Evolutionary conservation across 2,329 filamentous ascomycete genomes (phyloP), one percentile per base, ranked within the genome.

Genomic region (Endoconidiophora laricicola): DNA sequence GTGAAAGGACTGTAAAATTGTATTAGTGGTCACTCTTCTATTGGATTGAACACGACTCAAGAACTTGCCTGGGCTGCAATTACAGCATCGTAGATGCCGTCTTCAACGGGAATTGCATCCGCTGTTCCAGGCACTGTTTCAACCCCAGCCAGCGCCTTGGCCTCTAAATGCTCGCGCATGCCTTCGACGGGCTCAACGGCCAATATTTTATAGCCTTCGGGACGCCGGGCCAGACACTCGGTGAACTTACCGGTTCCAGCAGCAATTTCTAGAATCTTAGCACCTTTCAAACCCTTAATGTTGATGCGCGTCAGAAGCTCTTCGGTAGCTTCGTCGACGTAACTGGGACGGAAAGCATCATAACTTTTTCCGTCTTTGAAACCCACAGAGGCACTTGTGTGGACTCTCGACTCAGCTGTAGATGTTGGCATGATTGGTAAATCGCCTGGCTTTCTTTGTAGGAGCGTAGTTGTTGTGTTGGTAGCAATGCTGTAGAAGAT

Each of bases 181-280:
- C 68, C 70, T 50, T 65, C 65, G 58, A 83, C 74, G 22, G 81
- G 81, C 62, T 84, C 73, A 45, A 85, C 66, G 44, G 79, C 73
- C 43, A 78, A 58, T 54, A 86, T 66, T 40, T 74, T 59, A 62
- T 73, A 84, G 5, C 63, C 59, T 61, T 85, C 82, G 0, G 69
- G 65, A 26, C 79, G 66, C 12, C 61, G 65, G 5, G 76, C 73
- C 33, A 86, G 67, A 16, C 71, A 57, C 60, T 80, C 76, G 0
- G 81, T 84, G 58, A 84, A 79, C 58, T 83, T 83, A 23, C 81
- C 81, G 0, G 80, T 83, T 0, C 81, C 80, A 2, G 79, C 77
- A 1, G 73, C 81, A 16, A 85, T 66, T 59, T 85, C 81, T 22
- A 83, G 60, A 39, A 84, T 63, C 42, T 63, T 69, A 12, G 71